Evolutionary conservation across 106 monocot species (phyloP), one percentile per base, ranked within the genome.

Genomic region (Iris macrosiphon): DNA sequence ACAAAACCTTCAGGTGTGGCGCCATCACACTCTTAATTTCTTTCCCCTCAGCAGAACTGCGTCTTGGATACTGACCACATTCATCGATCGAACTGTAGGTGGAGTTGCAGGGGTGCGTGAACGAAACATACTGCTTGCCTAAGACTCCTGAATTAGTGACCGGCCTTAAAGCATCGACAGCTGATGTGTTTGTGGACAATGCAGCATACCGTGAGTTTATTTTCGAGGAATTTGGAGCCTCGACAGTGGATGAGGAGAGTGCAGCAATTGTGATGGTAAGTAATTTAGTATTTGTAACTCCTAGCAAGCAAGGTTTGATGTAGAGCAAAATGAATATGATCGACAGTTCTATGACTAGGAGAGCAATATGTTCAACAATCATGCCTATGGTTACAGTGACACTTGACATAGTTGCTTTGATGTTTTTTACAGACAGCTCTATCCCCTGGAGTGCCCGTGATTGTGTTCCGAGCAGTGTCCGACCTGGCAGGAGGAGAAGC

Each of bases 161-260:
- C 6, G 88, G 83, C 15, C 42, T 83, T 1, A 78, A 55, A 66
- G 88, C 68, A 26, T 69, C 82, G 0, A 76, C 83, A 0, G 83
- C 76, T 27, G 88, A 88, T 43, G 35, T 88, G 22, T 88, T 88
- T 45, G 43, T 82, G 18, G 72, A 83, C 57, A 88, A 88, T 62
- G 79, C 83, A 9, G 79, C 83, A 43, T 83, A 70, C 25, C 65
- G 88, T 3, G 25, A 65, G 26, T 88, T 75, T 49, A 72, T 88
- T 4, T 83, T 74, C 28, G 14, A 67, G 6, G 21, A 75, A 49
- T 76, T 88, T 50, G 69, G 69, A 2, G 88, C 79, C 12, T 83
- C 88, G n/a, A 88, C 88, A 7, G 59, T 79, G 0, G 83, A 88
- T 27, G 75, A 88, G 68, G 88, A 88, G 72, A 83, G 83, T 55